phyloP scores from a whole-genome alignment of 2,329 filamentous ascomycete species.

The Plectosphaerella plurivora region DNA sequence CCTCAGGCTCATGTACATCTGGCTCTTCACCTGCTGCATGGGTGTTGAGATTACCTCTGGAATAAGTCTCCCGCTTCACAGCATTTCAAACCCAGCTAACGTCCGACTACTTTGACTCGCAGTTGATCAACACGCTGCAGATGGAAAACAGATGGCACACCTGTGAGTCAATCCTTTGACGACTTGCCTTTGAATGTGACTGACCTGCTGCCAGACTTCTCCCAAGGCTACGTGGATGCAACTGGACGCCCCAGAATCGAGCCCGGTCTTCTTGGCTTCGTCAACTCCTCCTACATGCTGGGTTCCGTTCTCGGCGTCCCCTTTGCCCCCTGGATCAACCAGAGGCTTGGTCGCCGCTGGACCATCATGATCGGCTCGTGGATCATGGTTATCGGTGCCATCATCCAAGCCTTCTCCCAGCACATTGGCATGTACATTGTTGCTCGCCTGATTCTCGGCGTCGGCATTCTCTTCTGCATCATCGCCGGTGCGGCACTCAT shows the following conservation, averaged over 20 bases:
- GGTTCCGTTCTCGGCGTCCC: constrained; percentile 51
- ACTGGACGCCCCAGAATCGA: constrained; percentile 18
- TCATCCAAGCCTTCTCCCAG: constrained; percentile 49
- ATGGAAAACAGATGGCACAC: constrained; percentile 13
- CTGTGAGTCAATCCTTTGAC: constrained; percentile 16
- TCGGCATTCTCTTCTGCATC: constrained; percentile 47
- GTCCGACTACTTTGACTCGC: constrained; percentile 36
- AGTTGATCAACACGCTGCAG: constrained; percentile 40
- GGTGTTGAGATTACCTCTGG: constrained; percentile 52
- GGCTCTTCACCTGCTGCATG: constrained; percentile 42
- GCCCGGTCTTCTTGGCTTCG: constrained; percentile 35
- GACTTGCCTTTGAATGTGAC: not conserved
- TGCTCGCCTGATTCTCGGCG: constrained; percentile 47
- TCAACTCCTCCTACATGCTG: constrained; percentile 50
- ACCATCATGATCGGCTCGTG: constrained; percentile 51
- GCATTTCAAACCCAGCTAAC: too few species aligned
- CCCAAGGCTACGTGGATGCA: constrained; percentile 10
- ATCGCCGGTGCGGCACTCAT: constrained; percentile 18
- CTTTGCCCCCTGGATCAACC: constrained; percentile 45
- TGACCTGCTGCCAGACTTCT: constrained; percentile 7
- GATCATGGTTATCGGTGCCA: constrained; percentile 49
- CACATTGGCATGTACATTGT: constrained; percentile 42
- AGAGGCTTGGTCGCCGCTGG: constrained; percentile 43
- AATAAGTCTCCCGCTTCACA: too few species aligned
- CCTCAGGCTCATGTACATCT: constrained; percentile 29